These are phyloP conservation scores for Bassia scoparia DNA, from an alignment of 148 eudicot species.

Conservation along the genomic window DNA sequence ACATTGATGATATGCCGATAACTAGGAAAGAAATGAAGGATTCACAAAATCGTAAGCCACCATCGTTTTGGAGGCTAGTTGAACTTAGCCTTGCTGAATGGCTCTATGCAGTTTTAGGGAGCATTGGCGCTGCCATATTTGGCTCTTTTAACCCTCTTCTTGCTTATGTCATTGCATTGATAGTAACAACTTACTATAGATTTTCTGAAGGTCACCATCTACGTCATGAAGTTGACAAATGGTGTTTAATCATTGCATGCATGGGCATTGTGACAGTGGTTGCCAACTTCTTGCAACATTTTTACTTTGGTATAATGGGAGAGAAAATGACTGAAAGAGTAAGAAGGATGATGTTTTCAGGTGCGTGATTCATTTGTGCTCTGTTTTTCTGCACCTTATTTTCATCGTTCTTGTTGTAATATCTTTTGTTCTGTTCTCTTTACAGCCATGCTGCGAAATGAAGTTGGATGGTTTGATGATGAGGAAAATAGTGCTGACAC, in stretches of 20 bases:
- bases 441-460: conserved; percentile 94
- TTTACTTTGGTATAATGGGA: conserved; percentile 98
- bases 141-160: conserved; percentile 97
- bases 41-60: conserved; percentile 40
- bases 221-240: conserved; percentile 72
- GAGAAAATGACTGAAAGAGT: conserved; percentile 99
- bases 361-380: conserved; percentile 29
- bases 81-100: conserved; percentile 97
- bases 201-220: conserved; percentile 44
- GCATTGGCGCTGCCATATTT: conserved; percentile 96
- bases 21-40: conserved; percentile 41
- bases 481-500: conserved; percentile 97
- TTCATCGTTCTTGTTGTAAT: conserved; percentile 6
- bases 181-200: conserved; percentile 74
- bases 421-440: conserved; percentile 11
- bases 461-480: conserved; percentile 99
- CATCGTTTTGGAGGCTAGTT: conserved; percentile 93
- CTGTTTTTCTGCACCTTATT: not conserved
- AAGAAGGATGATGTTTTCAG: conserved; percentile 99
- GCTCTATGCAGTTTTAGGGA: conserved; percentile 96
- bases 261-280: conserved; percentile 96
- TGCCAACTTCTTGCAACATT: conserved; percentile 96
- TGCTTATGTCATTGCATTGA: conserved; percentile 85
- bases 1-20: conserved; percentile 45
- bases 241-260: conserved; percentile 92